Evolutionary conservation across 192 early-diverging fungal genomes (phyloP), one percentile per base, ranked within the genome.

Genomic region (Mortierella claussenii): DNA sequence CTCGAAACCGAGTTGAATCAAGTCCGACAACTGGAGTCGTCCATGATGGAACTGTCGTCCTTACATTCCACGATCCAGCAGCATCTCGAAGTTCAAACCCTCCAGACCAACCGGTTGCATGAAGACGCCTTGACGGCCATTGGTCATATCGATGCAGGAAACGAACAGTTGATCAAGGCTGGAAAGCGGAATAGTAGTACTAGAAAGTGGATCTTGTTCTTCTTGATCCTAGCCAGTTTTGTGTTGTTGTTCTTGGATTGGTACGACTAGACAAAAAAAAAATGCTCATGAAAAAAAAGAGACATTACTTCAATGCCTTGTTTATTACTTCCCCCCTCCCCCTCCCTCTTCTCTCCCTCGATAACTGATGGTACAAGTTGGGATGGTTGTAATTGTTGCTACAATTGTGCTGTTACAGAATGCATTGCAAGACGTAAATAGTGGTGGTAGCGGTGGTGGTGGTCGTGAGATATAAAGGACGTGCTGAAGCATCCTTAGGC

Each of bases 161-260:
- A 94, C 79, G 68, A 85, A 1, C 82, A 89, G 55, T 60, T 94
- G 34, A 60, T 87, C 12, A 80, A 87, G 52, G 89, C 92, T 15
- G 84, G 83, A 28, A 85, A 90, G 64, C 78, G 87, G 55, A 89
- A 91, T 55, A 76, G 78, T 10, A 81, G 82, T 24, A 86, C 91
- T 3, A 86, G 92, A 60, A 94, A 94, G 60, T 90, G 90, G 88
- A 87, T 91, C 31, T 60, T 94, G 10, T 71, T 85, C 31, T 87
- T 94, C 74, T 69, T 94, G 32, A 83, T 94, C 21, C 80, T 87
- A 49, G 87, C 91, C 44, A 92, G 90, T 51, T 68, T 91, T 53
- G 89, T 93, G 21, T 62, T 93, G 23, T 57, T 93, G 33, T 93
- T 93, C 62, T 75, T 93, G 60, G 92, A 93, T 57, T 93, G 92